Evolutionary conservation across 129 eudicot genomes (phyloP).

Genomic region (Apium graveolens): DNA sequence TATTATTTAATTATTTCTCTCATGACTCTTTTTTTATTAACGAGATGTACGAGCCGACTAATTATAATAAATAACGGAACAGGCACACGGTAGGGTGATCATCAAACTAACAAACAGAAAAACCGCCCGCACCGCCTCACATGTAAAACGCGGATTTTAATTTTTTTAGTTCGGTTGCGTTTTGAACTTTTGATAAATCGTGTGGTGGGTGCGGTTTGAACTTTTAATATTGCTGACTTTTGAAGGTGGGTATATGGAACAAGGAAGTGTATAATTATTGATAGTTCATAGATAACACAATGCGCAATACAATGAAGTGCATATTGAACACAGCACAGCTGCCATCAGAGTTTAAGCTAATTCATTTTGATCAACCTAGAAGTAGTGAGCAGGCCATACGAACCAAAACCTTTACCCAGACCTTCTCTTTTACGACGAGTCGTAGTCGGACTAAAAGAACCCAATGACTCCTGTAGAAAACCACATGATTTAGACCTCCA

Average conservation of each 20-base stretch:
- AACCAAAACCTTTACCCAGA: slow-evolving; percentile 17
- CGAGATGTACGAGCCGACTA: no score
- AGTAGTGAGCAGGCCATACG: slow-evolving; percentile 38
- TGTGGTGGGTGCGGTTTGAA: no score
- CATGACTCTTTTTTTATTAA: no score
- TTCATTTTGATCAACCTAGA: slow-evolving; percentile 45
- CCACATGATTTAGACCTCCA: slow-evolving; percentile 11
- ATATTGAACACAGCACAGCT: background rate
- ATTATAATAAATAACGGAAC: no score
- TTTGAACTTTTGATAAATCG: no score
- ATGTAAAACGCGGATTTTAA: no score
- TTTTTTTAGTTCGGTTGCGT: no score
- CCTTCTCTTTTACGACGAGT: slow-evolving; percentile 4
- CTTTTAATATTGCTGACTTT: no score
- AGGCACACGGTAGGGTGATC: no score
- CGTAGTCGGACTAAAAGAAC: slow-evolving; percentile 31
- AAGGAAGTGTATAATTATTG: background rate
- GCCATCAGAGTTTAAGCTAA: background rate
- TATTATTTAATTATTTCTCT: no score
- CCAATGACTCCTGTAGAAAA: slow-evolving; percentile 21
- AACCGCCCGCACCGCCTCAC: no score
- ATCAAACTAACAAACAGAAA: no score
- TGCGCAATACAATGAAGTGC: background rate
- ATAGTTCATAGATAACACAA: background rate
- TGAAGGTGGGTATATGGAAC: background rate